Base-by-base conservation (phyloP, 1,284 basidiomycete species). In the Tilletiaria anomala region DNA sequence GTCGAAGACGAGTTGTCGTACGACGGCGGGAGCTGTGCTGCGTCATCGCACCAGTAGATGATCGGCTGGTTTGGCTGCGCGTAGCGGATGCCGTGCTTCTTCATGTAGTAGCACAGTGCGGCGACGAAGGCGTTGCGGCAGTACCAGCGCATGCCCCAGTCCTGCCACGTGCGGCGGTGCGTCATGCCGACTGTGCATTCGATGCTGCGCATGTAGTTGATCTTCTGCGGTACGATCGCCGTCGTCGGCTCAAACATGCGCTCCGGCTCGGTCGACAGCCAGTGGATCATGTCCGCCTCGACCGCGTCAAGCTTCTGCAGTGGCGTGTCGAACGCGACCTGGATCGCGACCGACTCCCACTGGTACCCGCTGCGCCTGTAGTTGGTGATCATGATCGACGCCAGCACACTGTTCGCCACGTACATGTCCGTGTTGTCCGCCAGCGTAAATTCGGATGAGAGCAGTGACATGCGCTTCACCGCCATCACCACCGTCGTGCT, bases 101-200 rank as follows among this genome's bases (percentile, higher is more conserved):
- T 59, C 45, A 51, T 44, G 44, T 60, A 64, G 44, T 52, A 64
- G 14, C 48, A 50, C 23, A 64, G 55, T 3, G 61, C 61, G 19
- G 59, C 52, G 29, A 54, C 58, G 42, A 64, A 64, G 17, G 58
- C 58, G 18, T 55, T 60, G 37, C 55, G 52, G 6, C 55, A 50
- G 41, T 53, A 48, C 47, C 57, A 58, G 14, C 59, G 46, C 8
- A 50, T 53, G 14, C 61, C 61, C 61, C 61, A 64, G 42, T 64
- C 61, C 38, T 64, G 61, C 51, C 53, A 64, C 19, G 59, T 64
- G 39, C 54, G 55, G 35, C 59, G 44, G 33, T 61, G 59, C 5
- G 59, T 61, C 61, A 64, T 64, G 38, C 54, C 59, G 23, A 61
- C 54, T 5, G 59, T 62, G 41, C 54, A 56, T 23, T 59, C 56